These are phyloP conservation scores for Penicillium macrosclerotiorum DNA, from an alignment of 495 filamentous ascomycete species.

Conservation along the genomic window DNA sequence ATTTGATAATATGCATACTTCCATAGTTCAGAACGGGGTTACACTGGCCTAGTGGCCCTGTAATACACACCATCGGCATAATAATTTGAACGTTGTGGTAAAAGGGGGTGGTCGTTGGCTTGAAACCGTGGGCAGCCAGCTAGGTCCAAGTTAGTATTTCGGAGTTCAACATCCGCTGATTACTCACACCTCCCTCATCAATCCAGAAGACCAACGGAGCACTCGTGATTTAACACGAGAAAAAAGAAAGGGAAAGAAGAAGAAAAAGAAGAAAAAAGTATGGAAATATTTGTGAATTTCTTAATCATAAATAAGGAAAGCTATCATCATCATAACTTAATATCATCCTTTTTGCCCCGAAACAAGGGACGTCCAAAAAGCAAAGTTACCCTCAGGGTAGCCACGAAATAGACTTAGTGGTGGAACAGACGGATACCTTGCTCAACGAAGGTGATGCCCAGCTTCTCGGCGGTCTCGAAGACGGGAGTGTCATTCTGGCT, in stretches of 20 bases:
- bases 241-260: no score
- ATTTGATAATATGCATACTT: no score
- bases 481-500: constrained; percentile 91
- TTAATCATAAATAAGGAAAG: constrained; percentile 26
- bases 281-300: constrained; percentile 23
- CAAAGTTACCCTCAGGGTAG: neutral
- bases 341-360: constrained; percentile 20
- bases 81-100: no score
- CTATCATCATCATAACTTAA: constrained; percentile 30
- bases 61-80: neutral
- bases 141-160: no score
- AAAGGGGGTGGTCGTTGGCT: no score
- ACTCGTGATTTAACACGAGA: no score
- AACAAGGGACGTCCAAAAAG: constrained; percentile 5
- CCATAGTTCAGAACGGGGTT: no score
- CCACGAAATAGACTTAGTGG: constrained; percentile 52
- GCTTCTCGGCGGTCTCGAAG: constrained; percentile 88
- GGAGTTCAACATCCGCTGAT: neutral
- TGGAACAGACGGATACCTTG: constrained; percentile 87
- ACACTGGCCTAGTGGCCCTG: neutral
- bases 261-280: neutral
- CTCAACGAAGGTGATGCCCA: constrained; percentile 88
- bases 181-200: no score
- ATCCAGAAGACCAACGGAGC: no score
- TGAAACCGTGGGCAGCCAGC: no score